Conservation (phyloP, 192 early-diverging fungal species). For the Spinellus fusiger region DNA sequence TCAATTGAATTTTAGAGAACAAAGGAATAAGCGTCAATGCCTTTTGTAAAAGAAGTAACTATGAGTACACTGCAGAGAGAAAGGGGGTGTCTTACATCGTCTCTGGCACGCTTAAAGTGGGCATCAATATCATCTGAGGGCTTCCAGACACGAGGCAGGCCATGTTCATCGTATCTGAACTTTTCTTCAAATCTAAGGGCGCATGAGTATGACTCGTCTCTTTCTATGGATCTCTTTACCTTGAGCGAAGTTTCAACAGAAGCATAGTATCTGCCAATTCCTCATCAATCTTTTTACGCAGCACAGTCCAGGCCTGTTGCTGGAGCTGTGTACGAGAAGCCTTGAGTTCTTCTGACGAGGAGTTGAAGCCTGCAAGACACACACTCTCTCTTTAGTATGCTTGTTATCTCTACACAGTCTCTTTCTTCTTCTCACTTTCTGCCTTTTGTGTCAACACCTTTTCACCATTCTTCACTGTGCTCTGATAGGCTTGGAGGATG, state of each 20-base stretch:
- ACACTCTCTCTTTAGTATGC: not conserved
- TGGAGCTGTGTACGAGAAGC: slow-evolving; percentile 48
- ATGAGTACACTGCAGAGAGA: not conserved
- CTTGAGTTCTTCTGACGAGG: slow-evolving; percentile 45
- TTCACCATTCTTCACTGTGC: slow-evolving; percentile 49
- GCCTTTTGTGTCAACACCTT: slow-evolving; percentile 43
- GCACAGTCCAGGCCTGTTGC: slow-evolving; percentile 66
- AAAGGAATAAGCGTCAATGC: slow-evolving; percentile 60
- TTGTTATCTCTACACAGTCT: not conserved
- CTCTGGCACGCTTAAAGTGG: slow-evolving; percentile 69
- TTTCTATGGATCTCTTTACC: slow-evolving; percentile 13
- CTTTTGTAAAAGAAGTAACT: not conserved
- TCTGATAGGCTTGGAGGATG: slow-evolving; percentile 56
- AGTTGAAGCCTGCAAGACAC: slow-evolving; percentile 52
- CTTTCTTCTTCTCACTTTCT: slow-evolving; percentile 36
- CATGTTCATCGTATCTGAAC: slow-evolving; percentile 92
- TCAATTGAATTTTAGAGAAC: slow-evolving; percentile 69
- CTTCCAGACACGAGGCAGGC: slow-evolving; percentile 92
- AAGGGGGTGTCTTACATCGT: slow-evolving; percentile 35
- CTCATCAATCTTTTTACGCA: slow-evolving; percentile 68
- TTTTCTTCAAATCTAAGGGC: slow-evolving; percentile 71
- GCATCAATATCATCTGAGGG: slow-evolving; percentile 93
- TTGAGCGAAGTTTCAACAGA: slow-evolving; percentile 67
- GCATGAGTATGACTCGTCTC: not conserved
- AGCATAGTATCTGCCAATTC: slow-evolving; percentile 82